phyloP scores from a whole-genome alignment of 148 eudicot genomes.

The Chenopodium album region DNA sequence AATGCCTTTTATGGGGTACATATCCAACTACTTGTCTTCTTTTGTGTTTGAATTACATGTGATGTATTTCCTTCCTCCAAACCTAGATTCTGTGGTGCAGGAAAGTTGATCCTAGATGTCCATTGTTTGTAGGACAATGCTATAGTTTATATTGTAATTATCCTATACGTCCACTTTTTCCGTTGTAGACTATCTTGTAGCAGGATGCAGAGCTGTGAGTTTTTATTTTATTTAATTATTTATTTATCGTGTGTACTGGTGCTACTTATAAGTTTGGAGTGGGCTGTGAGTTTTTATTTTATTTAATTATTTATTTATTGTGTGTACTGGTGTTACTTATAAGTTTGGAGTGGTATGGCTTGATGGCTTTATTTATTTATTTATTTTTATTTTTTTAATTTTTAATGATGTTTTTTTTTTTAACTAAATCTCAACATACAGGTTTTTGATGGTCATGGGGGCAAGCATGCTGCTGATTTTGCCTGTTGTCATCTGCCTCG shows the following conservation, averaged over 20 bases:
- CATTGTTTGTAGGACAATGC: neutral
- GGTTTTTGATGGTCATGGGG: slow-evolving; percentile 98
- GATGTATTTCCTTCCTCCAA: neutral
- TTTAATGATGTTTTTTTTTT: neutral
- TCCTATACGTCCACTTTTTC: neutral
- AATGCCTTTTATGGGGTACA: slow-evolving; percentile 85
- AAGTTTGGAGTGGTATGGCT: neutral
- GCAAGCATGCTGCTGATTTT: slow-evolving; percentile 96
- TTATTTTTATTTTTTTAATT: neutral
- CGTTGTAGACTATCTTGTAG: neutral
- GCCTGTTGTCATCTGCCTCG: slow-evolving; percentile 80
- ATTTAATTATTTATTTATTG: neutral
- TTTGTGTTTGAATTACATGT: neutral
- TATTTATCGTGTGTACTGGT: neutral
- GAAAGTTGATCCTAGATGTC: neutral
- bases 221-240: neutral
- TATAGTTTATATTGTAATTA: neutral
- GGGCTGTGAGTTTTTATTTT: neutral
- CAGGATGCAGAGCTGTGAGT: neutral
- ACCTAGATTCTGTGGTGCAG: neutral
- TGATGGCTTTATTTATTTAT: too few species aligned
- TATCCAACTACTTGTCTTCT: neutral
- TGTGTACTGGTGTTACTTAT: neutral
- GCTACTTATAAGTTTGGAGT: too few species aligned
- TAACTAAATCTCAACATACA: slow-evolving; percentile 11